Conservation (phyloP, 2,329 filamentous ascomycete species). For the Fusarium vanettenii region DNA sequence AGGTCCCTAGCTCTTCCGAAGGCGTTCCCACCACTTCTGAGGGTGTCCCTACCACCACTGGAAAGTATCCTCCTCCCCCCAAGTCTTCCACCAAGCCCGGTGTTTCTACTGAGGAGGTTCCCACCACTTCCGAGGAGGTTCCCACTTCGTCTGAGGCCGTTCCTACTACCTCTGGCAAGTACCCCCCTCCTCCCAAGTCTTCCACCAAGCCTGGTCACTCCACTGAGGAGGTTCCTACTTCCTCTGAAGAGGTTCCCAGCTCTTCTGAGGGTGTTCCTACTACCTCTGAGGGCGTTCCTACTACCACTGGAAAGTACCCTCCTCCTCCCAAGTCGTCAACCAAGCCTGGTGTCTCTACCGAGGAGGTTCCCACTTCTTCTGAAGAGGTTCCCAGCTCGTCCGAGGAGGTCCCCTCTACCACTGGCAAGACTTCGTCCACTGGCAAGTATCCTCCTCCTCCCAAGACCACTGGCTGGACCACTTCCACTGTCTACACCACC, state of each 20-base stretch:
- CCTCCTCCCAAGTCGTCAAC: background rate
- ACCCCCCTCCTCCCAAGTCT: background rate
- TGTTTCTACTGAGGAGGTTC: background rate
- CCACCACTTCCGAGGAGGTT: background rate
- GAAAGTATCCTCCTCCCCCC: background rate
- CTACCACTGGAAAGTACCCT: background rate
- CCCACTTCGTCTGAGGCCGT: background rate
- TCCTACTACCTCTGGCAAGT: background rate
- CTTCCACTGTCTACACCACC: slow-evolving; percentile 37
- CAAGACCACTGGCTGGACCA: slow-evolving; percentile 2
- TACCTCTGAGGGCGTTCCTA: background rate
- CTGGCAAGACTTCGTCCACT: background rate
- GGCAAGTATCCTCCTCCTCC: background rate
- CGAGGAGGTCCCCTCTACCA: background rate
- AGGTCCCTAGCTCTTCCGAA: background rate
- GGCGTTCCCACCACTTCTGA: background rate
- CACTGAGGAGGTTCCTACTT: background rate
- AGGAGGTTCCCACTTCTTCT: background rate
- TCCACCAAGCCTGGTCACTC: background rate
- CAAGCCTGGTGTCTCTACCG: background rate
- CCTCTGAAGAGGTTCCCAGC: background rate
- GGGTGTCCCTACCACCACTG: background rate
- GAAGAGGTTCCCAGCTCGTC: background rate
- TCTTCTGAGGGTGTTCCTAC: background rate
- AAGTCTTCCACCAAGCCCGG: background rate